phyloP scores from a whole-genome alignment of 345 rosid genomes.

The Erysimum cheiranthoides region DNA sequence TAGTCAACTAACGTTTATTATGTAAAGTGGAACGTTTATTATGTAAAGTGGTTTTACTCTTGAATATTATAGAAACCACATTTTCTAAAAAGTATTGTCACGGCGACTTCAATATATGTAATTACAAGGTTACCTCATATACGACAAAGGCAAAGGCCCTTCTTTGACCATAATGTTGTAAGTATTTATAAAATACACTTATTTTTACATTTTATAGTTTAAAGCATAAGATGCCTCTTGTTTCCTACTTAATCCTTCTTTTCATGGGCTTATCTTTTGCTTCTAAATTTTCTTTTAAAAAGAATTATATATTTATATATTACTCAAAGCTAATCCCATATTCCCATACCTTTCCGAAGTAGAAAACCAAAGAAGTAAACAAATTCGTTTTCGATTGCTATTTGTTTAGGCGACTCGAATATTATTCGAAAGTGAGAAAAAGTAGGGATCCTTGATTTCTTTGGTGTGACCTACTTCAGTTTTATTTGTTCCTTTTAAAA shows the following conservation, averaged over 20 bases:
- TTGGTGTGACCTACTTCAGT: conserved; percentile 11
- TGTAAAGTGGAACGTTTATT: not conserved
- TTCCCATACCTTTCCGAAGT: conserved; percentile 22
- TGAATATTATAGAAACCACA: conserved; percentile 21
- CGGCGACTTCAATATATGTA: not conserved
- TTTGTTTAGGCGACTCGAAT: conserved; percentile 18
- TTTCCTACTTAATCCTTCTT: conserved; percentile 35
- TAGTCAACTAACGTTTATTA: not conserved
- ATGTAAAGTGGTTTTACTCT: not conserved
- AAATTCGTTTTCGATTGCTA: conserved; percentile 21
- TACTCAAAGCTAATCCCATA: conserved; percentile 19
- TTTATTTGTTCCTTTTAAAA: conserved; percentile 26
- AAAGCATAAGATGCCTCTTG: conserved; percentile 40
- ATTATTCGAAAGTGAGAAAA: conserved; percentile 14
- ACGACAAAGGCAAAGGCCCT: conserved; percentile 7
- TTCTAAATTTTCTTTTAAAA: not conserved
- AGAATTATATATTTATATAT: conserved; percentile 29
- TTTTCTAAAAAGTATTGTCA: not conserved
- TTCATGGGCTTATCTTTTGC: conserved; percentile 36
- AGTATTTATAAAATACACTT: not conserved
- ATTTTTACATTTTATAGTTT: not conserved
- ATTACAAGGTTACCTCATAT: conserved; percentile 5
- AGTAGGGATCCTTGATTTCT: conserved; percentile 4
- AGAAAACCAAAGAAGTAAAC: conserved; percentile 27
- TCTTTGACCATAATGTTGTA: conserved; percentile 25